Evolutionary conservation across 495 filamentous ascomycete species (phyloP), one percentile per base, ranked within the genome.

Genomic region (Penicillium verhagenii): DNA sequence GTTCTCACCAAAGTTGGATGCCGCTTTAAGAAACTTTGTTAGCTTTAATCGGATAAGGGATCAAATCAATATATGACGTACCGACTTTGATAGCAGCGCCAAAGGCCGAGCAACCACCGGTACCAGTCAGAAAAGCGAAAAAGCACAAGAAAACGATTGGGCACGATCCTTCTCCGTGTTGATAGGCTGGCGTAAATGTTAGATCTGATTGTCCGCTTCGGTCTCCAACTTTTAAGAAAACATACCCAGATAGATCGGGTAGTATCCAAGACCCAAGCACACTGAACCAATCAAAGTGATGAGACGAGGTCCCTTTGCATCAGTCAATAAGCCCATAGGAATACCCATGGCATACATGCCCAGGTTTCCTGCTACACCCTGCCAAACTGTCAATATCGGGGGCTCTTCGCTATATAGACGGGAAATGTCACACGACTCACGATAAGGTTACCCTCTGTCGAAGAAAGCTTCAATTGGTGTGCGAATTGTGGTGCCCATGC

Each of bases 401-500:
- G 38, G n/a, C n/a, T n/a, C n/a, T 39, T 26, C 26, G n/a, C 24
- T 13, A 28, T 29, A 19, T 50, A 38, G 42, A 51, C 28, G 29
- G 23, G 37, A 42, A 25, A 5, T 19, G n/a, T 29, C 9, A 19
- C 24, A 52, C 52, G 31, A 66, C 84, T 67, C 76, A 90, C 87
- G 62, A 98, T 95, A 53, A 97, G 65, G 69, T 97, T 97, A 72
- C 80, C 89, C 70, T 96, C 82, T 23, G 92, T 97, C 21, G 94
- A 87, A 2, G 90, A 90, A 47, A 97, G 84, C 70, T 88, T 82
- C 71, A 98, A 78, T 53, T 79, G 82, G 54, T 92, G 85, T 21
- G 92, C 92, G 62, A 97, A 96, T 69, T 96, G 91, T 14, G 94
- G 94, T 24, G 87, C 93, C 91, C 95, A 98, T 73, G 94, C 95